Conservation (phyloP, 1,284 basidiomycete species). For the Ustilago tritici region DNA sequence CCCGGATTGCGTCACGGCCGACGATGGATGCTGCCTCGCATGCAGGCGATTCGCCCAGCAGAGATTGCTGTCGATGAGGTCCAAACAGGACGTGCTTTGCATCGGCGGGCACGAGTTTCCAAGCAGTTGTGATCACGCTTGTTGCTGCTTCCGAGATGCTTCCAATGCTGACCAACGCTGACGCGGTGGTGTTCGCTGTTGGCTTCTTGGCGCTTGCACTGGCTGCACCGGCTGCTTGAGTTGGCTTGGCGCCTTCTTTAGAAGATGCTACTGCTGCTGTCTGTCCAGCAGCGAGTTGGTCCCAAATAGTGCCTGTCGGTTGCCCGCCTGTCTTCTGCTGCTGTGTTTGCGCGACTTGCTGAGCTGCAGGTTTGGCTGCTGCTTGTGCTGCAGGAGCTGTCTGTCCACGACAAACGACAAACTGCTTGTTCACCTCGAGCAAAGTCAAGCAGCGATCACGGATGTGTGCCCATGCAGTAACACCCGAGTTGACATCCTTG, state of each 20-base stretch:
- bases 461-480: constrained; percentile 44
- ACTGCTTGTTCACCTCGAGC: constrained; percentile 38
- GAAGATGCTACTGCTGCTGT: background rate
- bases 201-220: background rate
- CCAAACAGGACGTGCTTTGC: constrained; percentile 59
- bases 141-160: constrained; percentile 3
- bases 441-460: constrained; percentile 40
- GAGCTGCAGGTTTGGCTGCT: background rate
- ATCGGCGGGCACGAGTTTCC: constrained; percentile 40
- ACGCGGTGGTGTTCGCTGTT: background rate
- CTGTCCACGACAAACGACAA: constrained; percentile 26
- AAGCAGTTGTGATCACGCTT: constrained; percentile 9
- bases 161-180: constrained; percentile 13
- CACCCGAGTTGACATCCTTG: constrained; percentile 49
- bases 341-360: background rate
- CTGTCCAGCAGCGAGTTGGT: constrained; percentile 39
- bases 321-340: constrained; percentile 26
- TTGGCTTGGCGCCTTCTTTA: constrained; percentile 12
- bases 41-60: constrained; percentile 28
- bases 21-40: constrained; percentile 20
- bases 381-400: background rate
- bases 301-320: constrained; percentile 33
- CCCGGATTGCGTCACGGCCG: constrained; percentile 22
- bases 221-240: background rate
- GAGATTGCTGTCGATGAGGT: constrained; percentile 21